Percentiles rank a stretch among this genome's conserved stretches.
Evolutionary conservation across 768 basidiomycete species (phyloP).

Genomic region (Leucocoprinus leucothites): DNA sequence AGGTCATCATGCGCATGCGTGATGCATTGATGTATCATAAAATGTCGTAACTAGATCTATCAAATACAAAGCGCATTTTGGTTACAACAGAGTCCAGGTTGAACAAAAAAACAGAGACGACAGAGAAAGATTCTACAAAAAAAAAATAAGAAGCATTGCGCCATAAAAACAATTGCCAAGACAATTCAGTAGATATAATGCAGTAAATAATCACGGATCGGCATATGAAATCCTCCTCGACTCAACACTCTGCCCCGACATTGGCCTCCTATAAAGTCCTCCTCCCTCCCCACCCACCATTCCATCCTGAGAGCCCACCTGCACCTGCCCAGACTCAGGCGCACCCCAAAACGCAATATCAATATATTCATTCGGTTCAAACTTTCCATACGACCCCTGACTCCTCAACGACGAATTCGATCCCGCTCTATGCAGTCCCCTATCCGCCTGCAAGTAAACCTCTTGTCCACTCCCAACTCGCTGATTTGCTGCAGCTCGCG

Average conservation of each 20-base stretch:
- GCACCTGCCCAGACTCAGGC: not conserved
- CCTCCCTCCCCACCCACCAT: too few relatives aligned
- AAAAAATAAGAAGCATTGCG: not conserved
- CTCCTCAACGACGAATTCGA: conserved; percentile 16
- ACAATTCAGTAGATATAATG: not conserved
- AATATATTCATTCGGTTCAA: conserved; percentile 13
- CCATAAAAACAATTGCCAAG: not conserved
- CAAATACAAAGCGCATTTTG: not conserved
- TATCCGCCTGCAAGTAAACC: not conserved
- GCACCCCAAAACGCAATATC: conserved; percentile 16
- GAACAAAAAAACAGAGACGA: not conserved
- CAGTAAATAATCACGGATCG: not conserved
- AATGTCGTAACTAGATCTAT: too few relatives aligned
- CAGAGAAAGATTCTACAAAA: not conserved
- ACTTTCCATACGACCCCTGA: conserved; percentile 10
- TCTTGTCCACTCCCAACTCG: not conserved
- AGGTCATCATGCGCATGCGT: too few relatives aligned
- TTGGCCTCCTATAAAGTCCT: conserved; percentile 2
- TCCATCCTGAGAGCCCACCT: too few relatives aligned
- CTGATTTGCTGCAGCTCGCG: not conserved
- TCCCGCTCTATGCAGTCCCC: conserved; percentile 1
- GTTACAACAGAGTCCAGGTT: not conserved
- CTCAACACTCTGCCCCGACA: not conserved
- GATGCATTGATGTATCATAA: too few relatives aligned
- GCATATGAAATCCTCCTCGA: conserved; percentile 10